These are phyloP conservation scores for Trichosporon faecale DNA, from an alignment of 1,284 basidiomycete species.

Conservation along the genomic window DNA sequence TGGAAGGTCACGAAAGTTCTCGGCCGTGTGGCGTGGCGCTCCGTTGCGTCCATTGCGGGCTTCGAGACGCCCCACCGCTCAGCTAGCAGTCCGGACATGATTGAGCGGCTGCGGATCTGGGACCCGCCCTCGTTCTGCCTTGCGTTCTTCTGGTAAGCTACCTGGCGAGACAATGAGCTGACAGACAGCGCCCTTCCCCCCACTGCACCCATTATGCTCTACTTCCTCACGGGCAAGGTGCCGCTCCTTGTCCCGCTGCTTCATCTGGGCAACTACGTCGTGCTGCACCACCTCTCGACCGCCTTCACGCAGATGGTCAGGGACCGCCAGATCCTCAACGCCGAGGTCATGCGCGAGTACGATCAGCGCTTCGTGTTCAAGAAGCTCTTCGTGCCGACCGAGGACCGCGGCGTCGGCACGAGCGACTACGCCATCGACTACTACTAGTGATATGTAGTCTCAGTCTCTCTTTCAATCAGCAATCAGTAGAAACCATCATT, in stretches of 20 bases:
- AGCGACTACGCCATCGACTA: constrained; percentile 30
- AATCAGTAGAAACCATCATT: neutral
- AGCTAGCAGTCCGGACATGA: constrained; percentile 26
- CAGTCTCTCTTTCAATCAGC: neutral
- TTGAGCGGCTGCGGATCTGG: constrained; percentile 49
- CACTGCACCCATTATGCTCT: constrained; percentile 38
- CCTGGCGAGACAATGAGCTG: neutral
- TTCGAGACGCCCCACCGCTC: neutral
- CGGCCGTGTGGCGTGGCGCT: neutral
- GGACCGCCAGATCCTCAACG: constrained; percentile 46
- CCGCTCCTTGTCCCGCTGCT: constrained; percentile 42
- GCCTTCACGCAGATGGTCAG: constrained; percentile 47
- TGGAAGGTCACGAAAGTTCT: neutral
- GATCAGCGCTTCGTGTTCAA: constrained; percentile 50
- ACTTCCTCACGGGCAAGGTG: constrained; percentile 38
- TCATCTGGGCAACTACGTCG: constrained; percentile 34
- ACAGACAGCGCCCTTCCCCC: constrained; percentile 41
- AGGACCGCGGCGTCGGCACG: constrained; percentile 47
- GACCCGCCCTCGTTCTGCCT: constrained; percentile 51
- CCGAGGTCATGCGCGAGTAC: constrained; percentile 53
- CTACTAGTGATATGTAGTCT: neutral
- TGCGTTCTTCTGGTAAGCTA: constrained; percentile 50
- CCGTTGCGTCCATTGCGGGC: neutral
- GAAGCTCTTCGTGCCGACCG: constrained; percentile 40
- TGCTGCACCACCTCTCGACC: constrained; percentile 39